Evolutionary conservation across 169 alveolate species (phyloP).

Genomic region (Plasmodium yoelii): DNA sequence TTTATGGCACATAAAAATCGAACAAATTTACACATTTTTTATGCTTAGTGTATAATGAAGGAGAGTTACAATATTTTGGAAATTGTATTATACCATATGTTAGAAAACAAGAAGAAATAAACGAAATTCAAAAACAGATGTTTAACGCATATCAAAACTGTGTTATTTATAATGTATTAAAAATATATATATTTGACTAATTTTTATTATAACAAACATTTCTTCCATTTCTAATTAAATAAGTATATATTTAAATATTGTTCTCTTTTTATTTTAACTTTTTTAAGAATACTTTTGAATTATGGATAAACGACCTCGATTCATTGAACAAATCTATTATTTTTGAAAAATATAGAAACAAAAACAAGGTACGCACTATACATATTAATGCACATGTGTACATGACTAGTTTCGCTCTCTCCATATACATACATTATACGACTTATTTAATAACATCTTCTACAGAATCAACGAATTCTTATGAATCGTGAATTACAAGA

Average conservation of each 20-base stretch:
- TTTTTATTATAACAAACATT: not conserved
- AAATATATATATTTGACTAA: not conserved
- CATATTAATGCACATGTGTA: not conserved
- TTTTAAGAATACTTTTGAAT: conserved; percentile 44
- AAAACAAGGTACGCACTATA: conserved; percentile 30
- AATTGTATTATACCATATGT: conserved; percentile 54
- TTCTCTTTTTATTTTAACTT: not conserved
- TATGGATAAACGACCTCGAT: conserved; percentile 52
- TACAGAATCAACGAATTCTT: conserved; percentile 11
- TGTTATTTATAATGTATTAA: conserved; percentile 61
- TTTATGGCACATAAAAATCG: no score
- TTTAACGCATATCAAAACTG: conserved; percentile 51
- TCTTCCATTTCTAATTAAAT: not conserved
- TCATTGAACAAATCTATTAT: conserved; percentile 26
- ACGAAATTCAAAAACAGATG: conserved; percentile 32
- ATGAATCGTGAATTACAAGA: conserved; percentile 26
- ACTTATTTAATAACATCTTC: conserved; percentile 1
- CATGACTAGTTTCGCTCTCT: not conserved
- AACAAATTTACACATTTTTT: not conserved
- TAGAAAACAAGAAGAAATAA: conserved; percentile 37
- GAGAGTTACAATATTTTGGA: conserved; percentile 47
- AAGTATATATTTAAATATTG: conserved; percentile 2
- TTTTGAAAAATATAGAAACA: conserved; percentile 36
- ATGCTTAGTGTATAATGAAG: conserved; percentile 63
- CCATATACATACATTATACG: not conserved